A percentile compares a stretch with the other conserved stretches of the same genome.
Evolutionary conservation across 352 stramenopile genomes (phyloP).

Genomic region (Chrysophaeum taylorii): DNA sequence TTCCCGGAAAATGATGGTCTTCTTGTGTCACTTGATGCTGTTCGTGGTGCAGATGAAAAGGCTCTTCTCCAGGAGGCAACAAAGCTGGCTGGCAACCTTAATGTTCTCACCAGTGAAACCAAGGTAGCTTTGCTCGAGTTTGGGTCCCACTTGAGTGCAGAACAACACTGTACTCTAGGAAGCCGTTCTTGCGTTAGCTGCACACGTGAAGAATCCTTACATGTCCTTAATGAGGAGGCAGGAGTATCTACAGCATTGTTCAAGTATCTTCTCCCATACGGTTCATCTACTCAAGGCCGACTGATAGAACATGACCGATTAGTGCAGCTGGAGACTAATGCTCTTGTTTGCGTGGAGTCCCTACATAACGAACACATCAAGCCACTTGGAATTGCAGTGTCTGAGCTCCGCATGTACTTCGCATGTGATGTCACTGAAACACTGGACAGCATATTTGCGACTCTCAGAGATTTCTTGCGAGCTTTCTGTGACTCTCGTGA

Average conservation of each 20-base stretch:
- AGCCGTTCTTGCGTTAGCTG: not conserved
- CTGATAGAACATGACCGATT: not conserved
- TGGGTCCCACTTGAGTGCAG: not conserved
- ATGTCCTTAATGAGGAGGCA: not conserved
- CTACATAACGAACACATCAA: not conserved
- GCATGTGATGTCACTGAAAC: not conserved
- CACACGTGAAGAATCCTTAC: not conserved
- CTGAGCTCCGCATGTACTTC: not conserved
- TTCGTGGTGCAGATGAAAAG: not conserved
- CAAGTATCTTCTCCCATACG: not conserved
- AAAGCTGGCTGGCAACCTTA: not conserved
- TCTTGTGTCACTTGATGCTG: not conserved
- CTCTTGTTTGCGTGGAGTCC: not conserved
- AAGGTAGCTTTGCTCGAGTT: not conserved
- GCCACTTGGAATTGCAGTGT: not conserved
- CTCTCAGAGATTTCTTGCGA: not conserved
- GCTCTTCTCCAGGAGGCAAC: not conserved
- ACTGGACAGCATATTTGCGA: not conserved
- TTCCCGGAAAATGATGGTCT: constrained; percentile 9
- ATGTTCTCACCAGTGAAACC: not conserved
- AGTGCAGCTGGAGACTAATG: not conserved
- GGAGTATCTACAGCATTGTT: too few species aligned
- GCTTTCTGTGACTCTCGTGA: not conserved
- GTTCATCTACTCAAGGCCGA: not conserved
- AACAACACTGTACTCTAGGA: not conserved